Percentiles rank a stretch among this genome's conserved stretches.
phyloP scores from a whole-genome alignment of 2,329 filamentous ascomycete genomes.

The Stachybotrys elegans region DNA sequence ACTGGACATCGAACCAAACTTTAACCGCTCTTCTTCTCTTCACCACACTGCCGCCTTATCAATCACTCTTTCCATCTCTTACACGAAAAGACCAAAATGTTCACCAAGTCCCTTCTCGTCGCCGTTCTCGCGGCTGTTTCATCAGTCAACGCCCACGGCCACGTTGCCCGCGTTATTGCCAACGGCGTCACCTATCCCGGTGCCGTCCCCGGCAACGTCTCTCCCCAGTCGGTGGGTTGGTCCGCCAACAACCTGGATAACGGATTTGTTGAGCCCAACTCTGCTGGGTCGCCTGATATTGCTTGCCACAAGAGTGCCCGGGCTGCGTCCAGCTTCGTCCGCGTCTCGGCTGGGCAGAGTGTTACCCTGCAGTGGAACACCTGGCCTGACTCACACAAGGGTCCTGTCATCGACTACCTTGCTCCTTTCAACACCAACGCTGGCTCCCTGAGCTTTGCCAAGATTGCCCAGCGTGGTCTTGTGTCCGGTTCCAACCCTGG shows the following conservation, averaged over 20 bases:
- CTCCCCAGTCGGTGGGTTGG: slow-evolving; percentile 24
- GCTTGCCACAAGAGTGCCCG: slow-evolving; percentile 38
- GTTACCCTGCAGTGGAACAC: slow-evolving; percentile 35
- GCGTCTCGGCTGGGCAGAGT: slow-evolving; percentile 32
- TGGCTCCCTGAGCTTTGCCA: slow-evolving; percentile 53
- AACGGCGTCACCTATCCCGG: not conserved
- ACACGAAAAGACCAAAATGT: too few species aligned
- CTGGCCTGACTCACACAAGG: slow-evolving; percentile 38
- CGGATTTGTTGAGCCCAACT: slow-evolving; percentile 42
- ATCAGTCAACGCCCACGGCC: not conserved
- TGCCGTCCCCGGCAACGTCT: not conserved
- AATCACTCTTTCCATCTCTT: too few species aligned
- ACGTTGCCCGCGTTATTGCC: not conserved
- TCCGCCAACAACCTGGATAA: slow-evolving; percentile 36
- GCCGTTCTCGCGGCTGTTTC: not conserved
- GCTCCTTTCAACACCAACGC: slow-evolving; percentile 53
- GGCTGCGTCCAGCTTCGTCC: slow-evolving; percentile 30
- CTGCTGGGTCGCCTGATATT: slow-evolving; percentile 34
- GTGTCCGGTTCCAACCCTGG: slow-evolving; percentile 33
- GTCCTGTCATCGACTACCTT: slow-evolving; percentile 59
- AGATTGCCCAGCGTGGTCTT: slow-evolving; percentile 55
- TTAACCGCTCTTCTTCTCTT: too few species aligned
- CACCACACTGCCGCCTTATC: too few species aligned
- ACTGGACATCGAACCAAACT: too few species aligned
- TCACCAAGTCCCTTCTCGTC: not conserved